Evolutionary conservation across 208 protist genomes (phyloP).

Genomic region (Crithidia fasciculata): DNA sequence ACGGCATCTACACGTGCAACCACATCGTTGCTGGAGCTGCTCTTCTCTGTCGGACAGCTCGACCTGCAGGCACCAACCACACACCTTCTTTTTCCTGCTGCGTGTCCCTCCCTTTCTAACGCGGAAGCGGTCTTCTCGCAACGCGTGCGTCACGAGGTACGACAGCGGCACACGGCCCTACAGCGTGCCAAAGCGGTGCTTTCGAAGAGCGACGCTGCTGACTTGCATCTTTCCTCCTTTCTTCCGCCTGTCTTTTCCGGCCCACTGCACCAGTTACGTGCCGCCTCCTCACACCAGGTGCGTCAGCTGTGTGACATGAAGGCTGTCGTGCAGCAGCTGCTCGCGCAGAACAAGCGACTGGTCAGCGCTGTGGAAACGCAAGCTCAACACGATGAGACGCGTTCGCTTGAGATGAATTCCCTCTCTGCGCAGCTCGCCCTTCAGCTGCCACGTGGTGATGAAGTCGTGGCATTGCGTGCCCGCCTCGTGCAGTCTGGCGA

Average conservation of each 20-base stretch:
- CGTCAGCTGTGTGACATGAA: constrained; percentile 8
- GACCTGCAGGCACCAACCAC: constrained; percentile 17
- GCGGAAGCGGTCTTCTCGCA: not conserved
- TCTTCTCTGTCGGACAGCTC: constrained; percentile 9
- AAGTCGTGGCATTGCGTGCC: constrained; percentile 8
- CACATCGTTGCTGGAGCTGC: not conserved
- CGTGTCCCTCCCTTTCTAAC: not conserved
- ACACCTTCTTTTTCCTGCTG: not conserved
- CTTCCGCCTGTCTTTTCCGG: not conserved
- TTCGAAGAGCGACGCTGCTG: not conserved
- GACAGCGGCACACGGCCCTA: not conserved
- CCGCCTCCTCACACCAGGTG: not conserved
- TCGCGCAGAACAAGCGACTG: constrained; percentile 19
- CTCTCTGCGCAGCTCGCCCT: constrained; percentile 17
- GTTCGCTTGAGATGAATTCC: constrained; percentile 7
- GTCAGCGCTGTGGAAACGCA: constrained; percentile 19
- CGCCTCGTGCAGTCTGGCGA: constrained; percentile 12
- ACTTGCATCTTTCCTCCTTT: not conserved
- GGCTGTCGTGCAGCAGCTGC: constrained; percentile 12
- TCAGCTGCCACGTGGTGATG: not conserved
- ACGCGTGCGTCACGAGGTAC: not conserved
- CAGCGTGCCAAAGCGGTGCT: not conserved
- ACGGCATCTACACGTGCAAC: too few species aligned
- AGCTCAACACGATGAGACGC: constrained; percentile 7
- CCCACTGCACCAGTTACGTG: constrained; percentile 4